Percentiles rank a stretch among this genome's conserved stretches.
These are phyloP conservation scores for Ophiostoma himal-ulmi DNA, from an alignment of 2,329 filamentous ascomycete species.

Conservation along the genomic window DNA sequence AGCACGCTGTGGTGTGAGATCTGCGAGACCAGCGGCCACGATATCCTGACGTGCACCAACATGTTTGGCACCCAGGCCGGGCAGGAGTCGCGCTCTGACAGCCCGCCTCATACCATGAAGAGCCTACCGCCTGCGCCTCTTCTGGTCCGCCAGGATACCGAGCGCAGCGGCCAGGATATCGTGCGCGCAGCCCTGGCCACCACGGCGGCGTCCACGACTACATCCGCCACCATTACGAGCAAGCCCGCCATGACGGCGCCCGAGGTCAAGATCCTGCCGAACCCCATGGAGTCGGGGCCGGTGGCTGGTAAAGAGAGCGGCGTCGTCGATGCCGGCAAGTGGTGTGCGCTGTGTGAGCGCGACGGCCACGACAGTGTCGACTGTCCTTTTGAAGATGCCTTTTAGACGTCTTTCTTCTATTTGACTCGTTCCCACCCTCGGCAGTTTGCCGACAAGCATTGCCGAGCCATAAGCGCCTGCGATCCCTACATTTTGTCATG, in stretches of 20 bases:
- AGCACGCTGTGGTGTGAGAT: conserved; percentile 88
- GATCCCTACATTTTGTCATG: not conserved
- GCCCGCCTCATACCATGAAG: not conserved
- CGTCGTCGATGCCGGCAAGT: conserved; percentile 76
- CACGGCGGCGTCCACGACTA: conserved; percentile 15
- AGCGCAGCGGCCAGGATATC: conserved; percentile 25
- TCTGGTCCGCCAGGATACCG: conserved; percentile 6
- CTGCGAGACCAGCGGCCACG: conserved; percentile 84
- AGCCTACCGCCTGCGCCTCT: conserved; percentile 12
- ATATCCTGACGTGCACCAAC: conserved; percentile 89
- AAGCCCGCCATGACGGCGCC: conserved; percentile 37
- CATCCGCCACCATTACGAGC: conserved; percentile 29
- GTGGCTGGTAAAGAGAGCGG: conserved; percentile 74
- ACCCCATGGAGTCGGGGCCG: conserved; percentile 59
- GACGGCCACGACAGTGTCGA: conserved; percentile 96
- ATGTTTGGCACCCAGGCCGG: conserved; percentile 57
- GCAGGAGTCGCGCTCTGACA: not conserved
- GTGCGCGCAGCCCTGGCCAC: conserved; percentile 31
- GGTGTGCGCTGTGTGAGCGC: conserved; percentile 94
- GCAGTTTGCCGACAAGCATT: not conserved
- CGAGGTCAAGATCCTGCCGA: conserved; percentile 48
- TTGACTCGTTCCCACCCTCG: not conserved
- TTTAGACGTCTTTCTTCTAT: conserved; percentile 36
- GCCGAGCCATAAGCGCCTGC: not conserved
- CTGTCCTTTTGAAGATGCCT: conserved; percentile 84